A percentile compares a stretch with the other conserved stretches of the same genome.
Evolutionary conservation across 1,284 basidiomycete genomes (phyloP).

Genomic region (Ganoderma meredithae): DNA sequence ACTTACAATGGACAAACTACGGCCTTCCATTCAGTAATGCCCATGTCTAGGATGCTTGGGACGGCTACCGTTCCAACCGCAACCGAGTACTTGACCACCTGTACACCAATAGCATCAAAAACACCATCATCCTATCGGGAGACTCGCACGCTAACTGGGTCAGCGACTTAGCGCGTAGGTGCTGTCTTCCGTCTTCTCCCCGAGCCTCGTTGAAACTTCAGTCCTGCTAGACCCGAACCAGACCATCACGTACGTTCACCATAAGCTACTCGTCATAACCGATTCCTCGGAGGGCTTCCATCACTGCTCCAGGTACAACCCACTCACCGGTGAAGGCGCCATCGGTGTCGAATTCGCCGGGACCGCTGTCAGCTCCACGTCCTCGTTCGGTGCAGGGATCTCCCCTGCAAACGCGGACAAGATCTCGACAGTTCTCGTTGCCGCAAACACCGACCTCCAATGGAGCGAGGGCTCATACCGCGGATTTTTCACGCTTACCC

Average conservation of each 20-base stretch:
- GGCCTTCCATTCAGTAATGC: not conserved
- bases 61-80: slow-evolving; percentile 68
- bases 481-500: slow-evolving; percentile 66
- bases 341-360: slow-evolving; percentile 75
- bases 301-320: slow-evolving; percentile 54
- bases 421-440: slow-evolving; percentile 51
- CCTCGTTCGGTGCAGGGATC: slow-evolving; percentile 57
- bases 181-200: slow-evolving; percentile 1
- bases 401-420: slow-evolving; percentile 50
- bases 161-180: slow-evolving; percentile 61
- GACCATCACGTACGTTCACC: slow-evolving; percentile 51
- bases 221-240: slow-evolving; percentile 52
- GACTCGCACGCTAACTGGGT: slow-evolving; percentile 76
- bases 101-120: slow-evolving; percentile 59
- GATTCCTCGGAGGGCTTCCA: not conserved
- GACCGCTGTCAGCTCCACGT: slow-evolving; percentile 65
- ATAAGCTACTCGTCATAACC: not conserved
- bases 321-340: slow-evolving; percentile 59
- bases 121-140: slow-evolving; percentile 66
- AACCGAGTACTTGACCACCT: slow-evolving; percentile 64
- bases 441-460: slow-evolving; percentile 60
- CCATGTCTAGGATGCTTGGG: slow-evolving; percentile 61
- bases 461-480: slow-evolving; percentile 72
- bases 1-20: not conserved
- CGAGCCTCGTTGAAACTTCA: not conserved